phyloP scores from a whole-genome alignment of 192 early-diverging fungal species.

The Pilobolus umbonatus region DNA sequence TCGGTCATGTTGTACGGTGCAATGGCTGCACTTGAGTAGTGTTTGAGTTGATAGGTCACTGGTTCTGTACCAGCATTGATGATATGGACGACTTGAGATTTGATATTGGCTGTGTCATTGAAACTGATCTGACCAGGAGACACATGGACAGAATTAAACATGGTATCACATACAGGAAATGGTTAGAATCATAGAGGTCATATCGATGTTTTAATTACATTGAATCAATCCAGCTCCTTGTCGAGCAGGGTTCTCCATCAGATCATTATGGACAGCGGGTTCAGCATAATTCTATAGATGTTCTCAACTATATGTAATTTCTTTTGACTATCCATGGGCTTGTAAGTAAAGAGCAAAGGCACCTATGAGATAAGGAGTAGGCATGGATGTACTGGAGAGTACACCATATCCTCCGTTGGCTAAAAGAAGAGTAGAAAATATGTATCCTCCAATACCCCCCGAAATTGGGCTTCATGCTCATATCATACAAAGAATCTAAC shows the following conservation, averaged over 20 bases:
- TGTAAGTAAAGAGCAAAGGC: constrained; percentile 42
- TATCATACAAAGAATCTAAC: constrained; percentile 65
- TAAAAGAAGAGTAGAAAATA: constrained; percentile 49
- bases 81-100: constrained; percentile 31
- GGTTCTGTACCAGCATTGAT: constrained; percentile 34
- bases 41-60: constrained; percentile 30
- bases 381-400: constrained; percentile 57
- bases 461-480: constrained; percentile 54
- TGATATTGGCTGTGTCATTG: constrained; percentile 40
- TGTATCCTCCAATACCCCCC: constrained; percentile 45
- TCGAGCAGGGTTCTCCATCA: constrained; percentile 24
- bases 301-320: constrained; percentile 22
- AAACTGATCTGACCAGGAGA: constrained; percentile 45
- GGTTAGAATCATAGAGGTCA: no score
- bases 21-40: constrained; percentile 31
- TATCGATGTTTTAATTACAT: constrained; percentile 9
- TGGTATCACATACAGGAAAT: constrained; percentile 30
- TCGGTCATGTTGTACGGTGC: constrained; percentile 27
- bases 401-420: constrained; percentile 38
- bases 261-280: constrained; percentile 11
- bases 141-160: constrained; percentile 31
- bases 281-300: constrained; percentile 32
- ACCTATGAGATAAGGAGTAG: constrained; percentile 53
- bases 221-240: constrained; percentile 56
- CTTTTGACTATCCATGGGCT: constrained; percentile 23